Evolutionary conservation across 192 early-diverging fungal species (phyloP).

Genomic region (Entomortierella beljakovae): DNA sequence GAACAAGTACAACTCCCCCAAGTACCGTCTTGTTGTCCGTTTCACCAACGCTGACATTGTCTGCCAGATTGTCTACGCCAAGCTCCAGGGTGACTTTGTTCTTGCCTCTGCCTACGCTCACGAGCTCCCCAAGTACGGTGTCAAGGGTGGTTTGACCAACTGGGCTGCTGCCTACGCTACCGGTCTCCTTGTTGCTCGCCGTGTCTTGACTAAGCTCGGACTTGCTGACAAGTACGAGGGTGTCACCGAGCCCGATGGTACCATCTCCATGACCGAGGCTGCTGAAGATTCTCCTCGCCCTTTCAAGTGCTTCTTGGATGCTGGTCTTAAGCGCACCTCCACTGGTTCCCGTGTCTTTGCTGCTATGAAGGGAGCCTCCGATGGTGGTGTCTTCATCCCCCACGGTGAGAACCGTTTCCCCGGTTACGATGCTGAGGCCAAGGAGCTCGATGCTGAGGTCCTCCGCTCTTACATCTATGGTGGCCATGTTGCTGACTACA

Average conservation of each 20-base stretch:
- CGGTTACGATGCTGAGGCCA: constrained; percentile 89
- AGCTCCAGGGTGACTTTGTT: constrained; percentile 97
- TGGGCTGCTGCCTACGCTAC: constrained; percentile 99
- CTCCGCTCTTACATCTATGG: constrained; percentile 98
- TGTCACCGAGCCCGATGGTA: constrained; percentile 91
- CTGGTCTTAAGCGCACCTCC: constrained; percentile 96
- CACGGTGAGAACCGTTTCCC: constrained; percentile 98
- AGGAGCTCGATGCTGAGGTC: constrained; percentile 92
- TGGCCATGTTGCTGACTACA: constrained; percentile 98
- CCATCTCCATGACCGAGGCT: constrained; percentile 87
- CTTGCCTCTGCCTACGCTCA: constrained; percentile 96
- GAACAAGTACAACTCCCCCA: constrained; percentile 99
- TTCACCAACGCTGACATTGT: constrained; percentile 99
- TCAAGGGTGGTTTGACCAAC: constrained; percentile 99
- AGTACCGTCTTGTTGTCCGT: constrained; percentile 99
- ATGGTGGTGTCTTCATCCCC: constrained; percentile 98
- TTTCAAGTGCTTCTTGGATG: constrained; percentile 98
- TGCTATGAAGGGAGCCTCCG: constrained; percentile 98
- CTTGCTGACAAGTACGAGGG: constrained; percentile 98
- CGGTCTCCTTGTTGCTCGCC: constrained; percentile 96
- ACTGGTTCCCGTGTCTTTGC: constrained; percentile 98
- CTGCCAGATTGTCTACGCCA: constrained; percentile 98
- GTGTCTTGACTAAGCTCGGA: constrained; percentile 94
- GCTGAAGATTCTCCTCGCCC: constrained; percentile 93
- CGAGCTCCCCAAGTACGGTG: constrained; percentile 95